These are phyloP conservation scores for Verruconis gallopava DNA, from an alignment of 2,329 filamentous ascomycete genomes.

Conservation along the genomic window DNA sequence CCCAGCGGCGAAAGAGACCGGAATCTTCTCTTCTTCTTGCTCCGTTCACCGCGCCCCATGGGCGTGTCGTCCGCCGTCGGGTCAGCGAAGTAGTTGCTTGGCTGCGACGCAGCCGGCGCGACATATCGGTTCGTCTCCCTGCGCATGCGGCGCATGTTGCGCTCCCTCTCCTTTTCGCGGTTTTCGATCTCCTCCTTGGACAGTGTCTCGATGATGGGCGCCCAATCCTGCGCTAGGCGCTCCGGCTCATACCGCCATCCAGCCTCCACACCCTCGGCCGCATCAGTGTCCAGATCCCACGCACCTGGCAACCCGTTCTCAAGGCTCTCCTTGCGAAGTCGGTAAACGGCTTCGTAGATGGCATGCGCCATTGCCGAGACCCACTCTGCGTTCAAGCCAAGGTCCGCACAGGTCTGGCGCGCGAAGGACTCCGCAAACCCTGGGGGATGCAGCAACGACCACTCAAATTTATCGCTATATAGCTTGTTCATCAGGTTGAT, in stretches of 20 bases:
- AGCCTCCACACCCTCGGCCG: constrained; percentile 66
- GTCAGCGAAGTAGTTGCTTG: constrained; percentile 58
- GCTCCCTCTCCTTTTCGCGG: constrained; percentile 83
- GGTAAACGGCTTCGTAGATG: constrained; percentile 88
- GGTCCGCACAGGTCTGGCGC: constrained; percentile 80
- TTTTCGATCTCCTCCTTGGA: constrained; percentile 97
- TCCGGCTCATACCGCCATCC: constrained; percentile 96
- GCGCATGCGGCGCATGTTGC: constrained; percentile 73
- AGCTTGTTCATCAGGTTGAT: constrained; percentile 84
- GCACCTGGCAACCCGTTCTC: constrained; percentile 75
- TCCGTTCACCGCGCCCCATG: constrained; percentile 82
- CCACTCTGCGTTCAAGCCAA: constrained; percentile 86
- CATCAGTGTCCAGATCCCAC: constrained; percentile 77
- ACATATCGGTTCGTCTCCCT: constrained; percentile 79
- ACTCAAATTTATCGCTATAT: constrained; percentile 96
- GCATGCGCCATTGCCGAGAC: constrained; percentile 87
- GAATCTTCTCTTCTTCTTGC: constrained; percentile 90
- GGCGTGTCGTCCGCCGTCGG: constrained; percentile 52
- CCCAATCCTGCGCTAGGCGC: constrained; percentile 51
- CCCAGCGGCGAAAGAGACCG: constrained; percentile 72
- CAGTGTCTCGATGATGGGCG: constrained; percentile 43
- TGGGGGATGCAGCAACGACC: constrained; percentile 84
- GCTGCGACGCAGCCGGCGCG: constrained; percentile 23
- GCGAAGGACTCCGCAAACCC: constrained; percentile 89
- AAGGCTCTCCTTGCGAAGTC: constrained; percentile 90